phyloP scores from a whole-genome alignment of 2,329 filamentous ascomycete species.

The Eutypella sp. region DNA sequence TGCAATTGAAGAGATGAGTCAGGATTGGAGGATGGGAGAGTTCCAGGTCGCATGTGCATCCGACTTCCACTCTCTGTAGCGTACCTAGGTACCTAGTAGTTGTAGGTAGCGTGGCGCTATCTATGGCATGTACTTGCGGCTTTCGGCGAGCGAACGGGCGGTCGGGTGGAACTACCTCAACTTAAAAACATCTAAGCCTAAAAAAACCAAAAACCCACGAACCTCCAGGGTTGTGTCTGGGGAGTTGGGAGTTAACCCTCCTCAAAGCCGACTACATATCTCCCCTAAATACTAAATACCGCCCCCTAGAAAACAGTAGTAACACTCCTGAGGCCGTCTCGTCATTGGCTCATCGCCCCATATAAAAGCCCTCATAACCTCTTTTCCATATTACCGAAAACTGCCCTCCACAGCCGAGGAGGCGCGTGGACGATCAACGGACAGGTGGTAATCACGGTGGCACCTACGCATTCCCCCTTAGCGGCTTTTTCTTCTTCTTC shows the following conservation, averaged over 20 bases:
- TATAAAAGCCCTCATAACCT: not conserved
- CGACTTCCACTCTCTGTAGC: too few species aligned
- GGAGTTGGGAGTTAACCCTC: too few species aligned
- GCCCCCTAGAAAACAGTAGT: too few species aligned
- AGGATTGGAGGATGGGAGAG: too few species aligned
- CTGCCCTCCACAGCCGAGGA: not conserved
- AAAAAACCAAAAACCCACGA: too few species aligned
- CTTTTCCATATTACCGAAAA: conserved; percentile 1
- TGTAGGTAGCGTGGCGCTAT: not conserved
- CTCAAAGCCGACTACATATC: not conserved
- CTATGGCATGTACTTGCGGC: not conserved
- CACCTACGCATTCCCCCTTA: not conserved
- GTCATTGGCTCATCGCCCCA: not conserved
- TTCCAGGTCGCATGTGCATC: too few species aligned
- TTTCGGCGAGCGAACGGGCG: not conserved
- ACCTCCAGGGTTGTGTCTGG: too few species aligned
- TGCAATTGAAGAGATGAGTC: too few species aligned
- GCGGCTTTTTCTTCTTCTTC: too few species aligned
- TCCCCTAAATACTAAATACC: not conserved
- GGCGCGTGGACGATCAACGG: not conserved
- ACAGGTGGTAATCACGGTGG: not conserved
- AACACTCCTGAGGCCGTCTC: too few species aligned
- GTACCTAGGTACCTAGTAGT: too few species aligned
- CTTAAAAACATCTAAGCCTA: too few species aligned
- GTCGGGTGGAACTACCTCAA: not conserved